Evolutionary conservation across 129 eudicot species (phyloP).

Genomic region (Flaveria trinervia): DNA sequence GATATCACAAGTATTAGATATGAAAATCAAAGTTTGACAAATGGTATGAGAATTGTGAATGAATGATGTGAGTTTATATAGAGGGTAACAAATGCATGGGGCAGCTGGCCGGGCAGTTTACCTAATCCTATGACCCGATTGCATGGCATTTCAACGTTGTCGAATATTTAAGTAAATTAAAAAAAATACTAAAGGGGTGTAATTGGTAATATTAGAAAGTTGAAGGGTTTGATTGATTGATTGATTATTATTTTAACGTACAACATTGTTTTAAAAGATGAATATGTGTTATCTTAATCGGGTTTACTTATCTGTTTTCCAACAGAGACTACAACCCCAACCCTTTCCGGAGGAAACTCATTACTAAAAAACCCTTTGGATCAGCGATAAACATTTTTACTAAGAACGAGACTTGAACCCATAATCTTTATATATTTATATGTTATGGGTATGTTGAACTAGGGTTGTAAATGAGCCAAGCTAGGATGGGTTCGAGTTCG

Average conservation of each 20-base stretch:
- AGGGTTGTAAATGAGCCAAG: no score
- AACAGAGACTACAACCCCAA: no score
- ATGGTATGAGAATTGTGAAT: constrained; percentile 25
- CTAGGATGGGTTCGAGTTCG: no score
- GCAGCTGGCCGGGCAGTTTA: constrained; percentile 46
- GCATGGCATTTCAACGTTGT: constrained; percentile 52
- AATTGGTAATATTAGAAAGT: constrained; percentile 1
- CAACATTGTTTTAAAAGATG: no score
- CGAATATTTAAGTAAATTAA: constrained; percentile 13
- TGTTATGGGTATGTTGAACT: no score
- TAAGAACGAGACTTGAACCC: no score
- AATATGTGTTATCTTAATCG: no score
- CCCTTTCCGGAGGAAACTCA: no score
- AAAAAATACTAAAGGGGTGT: constrained; percentile 27
- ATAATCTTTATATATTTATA: no score
- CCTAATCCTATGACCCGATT: constrained; percentile 50
- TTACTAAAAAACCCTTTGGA: no score
- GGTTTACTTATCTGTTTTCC: no score
- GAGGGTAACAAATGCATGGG: constrained; percentile 38
- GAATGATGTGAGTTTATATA: constrained; percentile 40
- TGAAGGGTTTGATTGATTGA: constrained; percentile 36
- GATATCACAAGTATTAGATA: background rate
- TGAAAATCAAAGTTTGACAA: background rate
- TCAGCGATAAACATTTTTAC: no score
- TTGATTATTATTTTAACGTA: background rate